Evolutionary conservation across 129 eudicot genomes (phyloP).

Genomic region (Lonicera japonica): DNA sequence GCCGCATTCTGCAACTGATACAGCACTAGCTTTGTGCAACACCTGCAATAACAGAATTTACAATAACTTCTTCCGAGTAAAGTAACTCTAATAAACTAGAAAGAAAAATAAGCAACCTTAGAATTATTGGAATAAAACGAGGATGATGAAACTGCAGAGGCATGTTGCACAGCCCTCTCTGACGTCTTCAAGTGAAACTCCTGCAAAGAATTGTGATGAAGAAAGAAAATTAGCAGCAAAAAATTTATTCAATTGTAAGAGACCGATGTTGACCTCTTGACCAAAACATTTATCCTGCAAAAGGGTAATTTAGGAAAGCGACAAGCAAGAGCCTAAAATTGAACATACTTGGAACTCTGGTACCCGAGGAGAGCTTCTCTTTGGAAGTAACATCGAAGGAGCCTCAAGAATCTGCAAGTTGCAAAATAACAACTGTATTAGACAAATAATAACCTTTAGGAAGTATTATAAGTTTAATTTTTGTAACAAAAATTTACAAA

Average conservation of each 20-base stretch:
- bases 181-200: slow-evolving; percentile 75
- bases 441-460: not conserved
- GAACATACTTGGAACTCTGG: slow-evolving; percentile 63
- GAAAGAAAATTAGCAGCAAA: slow-evolving; percentile 4
- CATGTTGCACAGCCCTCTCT: slow-evolving; percentile 68
- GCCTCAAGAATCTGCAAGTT: slow-evolving; percentile 73
- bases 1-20: slow-evolving; percentile 30
- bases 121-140: slow-evolving; percentile 24
- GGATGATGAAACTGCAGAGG: slow-evolving; percentile 44
- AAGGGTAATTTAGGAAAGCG: not conserved
- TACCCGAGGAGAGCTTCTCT: slow-evolving; percentile 54
- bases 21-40: slow-evolving; percentile 34
- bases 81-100: not conserved
- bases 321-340: not conserved
- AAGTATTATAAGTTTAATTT: not conserved
- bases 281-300: no score
- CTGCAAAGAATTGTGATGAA: slow-evolving; percentile 36
- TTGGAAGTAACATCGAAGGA: slow-evolving; percentile 51
- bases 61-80: not conserved
- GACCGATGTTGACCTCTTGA: no score
- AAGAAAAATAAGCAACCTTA: slow-evolving; percentile 47
- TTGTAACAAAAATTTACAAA: slow-evolving; percentile 15
- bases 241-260: not conserved
- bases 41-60: slow-evolving; percentile 55
- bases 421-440: not conserved